Percentiles rank a stretch among this genome's conserved stretches.
These are phyloP conservation scores for Mycena vitilis DNA, from an alignment of 768 basidiomycete species.

Conservation along the genomic window DNA sequence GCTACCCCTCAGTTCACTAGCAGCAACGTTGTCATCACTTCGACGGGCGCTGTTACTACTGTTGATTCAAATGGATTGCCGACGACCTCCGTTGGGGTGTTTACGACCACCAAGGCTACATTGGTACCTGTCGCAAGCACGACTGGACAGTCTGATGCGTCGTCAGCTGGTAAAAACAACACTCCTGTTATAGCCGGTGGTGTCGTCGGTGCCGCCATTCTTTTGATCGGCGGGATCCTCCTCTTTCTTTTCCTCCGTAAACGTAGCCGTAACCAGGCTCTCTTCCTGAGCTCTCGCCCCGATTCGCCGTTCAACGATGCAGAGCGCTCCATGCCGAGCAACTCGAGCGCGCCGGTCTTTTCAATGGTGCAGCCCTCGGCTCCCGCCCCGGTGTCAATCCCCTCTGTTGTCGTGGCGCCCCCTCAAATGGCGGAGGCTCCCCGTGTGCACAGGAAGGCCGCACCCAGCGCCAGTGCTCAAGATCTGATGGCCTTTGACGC, in stretches of 20 bases:
- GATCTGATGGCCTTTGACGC: slow-evolving; percentile 8
- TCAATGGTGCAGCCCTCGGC: slow-evolving; percentile 29
- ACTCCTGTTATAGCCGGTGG: slow-evolving; percentile 12
- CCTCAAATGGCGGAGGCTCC: slow-evolving; percentile 14
- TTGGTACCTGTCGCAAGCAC: slow-evolving; percentile 10
- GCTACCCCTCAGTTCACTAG: not conserved
- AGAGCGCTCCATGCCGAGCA: slow-evolving; percentile 19
- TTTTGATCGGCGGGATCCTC: slow-evolving; percentile 16
- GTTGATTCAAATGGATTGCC: not conserved
- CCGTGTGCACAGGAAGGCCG: slow-evolving; percentile 30
- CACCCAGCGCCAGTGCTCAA: slow-evolving; percentile 14
- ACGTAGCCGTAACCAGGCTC: slow-evolving; percentile 31
- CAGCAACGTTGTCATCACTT: not conserved
- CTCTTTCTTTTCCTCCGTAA: slow-evolving; percentile 34
- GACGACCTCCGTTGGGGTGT: not conserved
- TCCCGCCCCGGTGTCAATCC: slow-evolving; percentile 9
- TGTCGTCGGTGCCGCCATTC: slow-evolving; percentile 15
- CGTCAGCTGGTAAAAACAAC: slow-evolving; percentile 8
- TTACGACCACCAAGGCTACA: not conserved
- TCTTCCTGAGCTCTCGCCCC: slow-evolving; percentile 34
- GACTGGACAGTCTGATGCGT: not conserved
- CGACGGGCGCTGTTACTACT: not conserved
- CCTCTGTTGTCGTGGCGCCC: slow-evolving; percentile 28
- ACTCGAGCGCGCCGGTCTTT: slow-evolving; percentile 25
- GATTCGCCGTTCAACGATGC: slow-evolving; percentile 30